Conservation (phyloP, 305 asterid genomes). For the Solanum hybrid region DNA sequence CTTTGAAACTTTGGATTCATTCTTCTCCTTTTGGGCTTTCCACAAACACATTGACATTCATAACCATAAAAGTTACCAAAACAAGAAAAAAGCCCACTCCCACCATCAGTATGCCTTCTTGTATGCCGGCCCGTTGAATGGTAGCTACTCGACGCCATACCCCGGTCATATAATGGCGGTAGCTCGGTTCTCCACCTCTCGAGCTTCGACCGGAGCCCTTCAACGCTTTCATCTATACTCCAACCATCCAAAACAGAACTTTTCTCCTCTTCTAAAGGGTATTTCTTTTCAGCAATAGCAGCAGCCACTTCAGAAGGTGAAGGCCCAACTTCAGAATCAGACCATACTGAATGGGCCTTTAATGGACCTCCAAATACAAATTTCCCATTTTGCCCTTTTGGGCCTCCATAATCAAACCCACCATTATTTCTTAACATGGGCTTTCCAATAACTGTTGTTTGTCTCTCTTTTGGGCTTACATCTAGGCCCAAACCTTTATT, state of each 20-base stretch:
- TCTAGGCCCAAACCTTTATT: neutral
- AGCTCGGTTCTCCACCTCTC: conserved; percentile 81
- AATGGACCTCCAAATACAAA: conserved; percentile 3
- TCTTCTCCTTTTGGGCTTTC: conserved; percentile 36
- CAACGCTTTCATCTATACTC: conserved; percentile 80
- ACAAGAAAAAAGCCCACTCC: conserved; percentile 58
- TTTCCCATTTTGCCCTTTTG: conserved; percentile 15
- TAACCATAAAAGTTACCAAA: conserved; percentile 64
- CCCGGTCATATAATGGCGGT: conserved; percentile 58
- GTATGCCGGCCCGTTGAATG: conserved; percentile 24
- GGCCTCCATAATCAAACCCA: conserved; percentile 1
- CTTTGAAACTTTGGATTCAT: conserved; percentile 13
- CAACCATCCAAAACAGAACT: conserved; percentile 85
- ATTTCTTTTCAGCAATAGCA: conserved; percentile 41
- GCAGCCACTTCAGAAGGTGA: conserved; percentile 85
- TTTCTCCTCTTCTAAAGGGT: conserved; percentile 46
- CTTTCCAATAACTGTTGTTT: neutral
- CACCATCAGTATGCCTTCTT: conserved; percentile 26
- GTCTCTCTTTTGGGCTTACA: neutral
- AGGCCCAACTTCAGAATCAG: conserved; percentile 79
- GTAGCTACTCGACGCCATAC: conserved; percentile 41
- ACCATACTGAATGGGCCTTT: conserved; percentile 20
- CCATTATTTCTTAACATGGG: neutral
- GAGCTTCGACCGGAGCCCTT: conserved; percentile 76
- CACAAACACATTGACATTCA: conserved; percentile 79